phyloP scores from a whole-genome alignment of 495 filamentous ascomycete species.

The Ramalina intermedia region DNA sequence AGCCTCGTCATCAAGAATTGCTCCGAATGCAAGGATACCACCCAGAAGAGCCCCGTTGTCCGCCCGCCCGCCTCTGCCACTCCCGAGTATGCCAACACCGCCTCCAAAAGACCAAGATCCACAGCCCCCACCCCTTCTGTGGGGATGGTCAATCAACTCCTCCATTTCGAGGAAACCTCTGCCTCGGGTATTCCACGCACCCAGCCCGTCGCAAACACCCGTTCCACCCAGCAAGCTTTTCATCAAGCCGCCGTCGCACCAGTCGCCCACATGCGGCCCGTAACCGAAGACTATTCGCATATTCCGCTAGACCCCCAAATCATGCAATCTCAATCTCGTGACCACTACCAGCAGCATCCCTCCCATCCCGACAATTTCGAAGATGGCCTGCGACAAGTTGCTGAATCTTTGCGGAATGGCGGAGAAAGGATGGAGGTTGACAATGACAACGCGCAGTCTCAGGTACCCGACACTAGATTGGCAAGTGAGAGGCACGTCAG shows the following conservation, averaged over 20 bases:
- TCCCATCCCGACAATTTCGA: neutral
- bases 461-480: conserved; percentile 6
- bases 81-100: neutral
- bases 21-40: conserved; percentile 66
- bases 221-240: neutral
- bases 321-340: neutral
- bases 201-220: neutral
- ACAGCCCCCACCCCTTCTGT: neutral
- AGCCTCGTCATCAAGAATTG: conserved; percentile 89
- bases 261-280: conserved; percentile 7
- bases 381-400: neutral
- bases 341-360: neutral
- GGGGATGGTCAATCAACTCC: conserved; percentile 12
- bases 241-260: neutral
- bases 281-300: conserved; percentile 6
- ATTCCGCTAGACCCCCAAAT: conserved; percentile 16
- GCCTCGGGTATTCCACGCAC: neutral
- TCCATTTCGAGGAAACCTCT: conserved; percentile 9
- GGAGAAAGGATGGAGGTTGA: neutral
- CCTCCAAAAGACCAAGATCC: neutral
- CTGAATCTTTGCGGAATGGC: neutral
- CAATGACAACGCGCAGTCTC: conserved; percentile 1
- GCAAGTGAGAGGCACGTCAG: conserved; percentile 15
- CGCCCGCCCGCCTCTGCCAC: conserved; percentile 1
- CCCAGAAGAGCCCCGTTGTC: conserved; percentile 38